These are phyloP conservation scores for Bertia moriformis DNA, from an alignment of 2,329 filamentous ascomycete genomes.

Conservation along the genomic window DNA sequence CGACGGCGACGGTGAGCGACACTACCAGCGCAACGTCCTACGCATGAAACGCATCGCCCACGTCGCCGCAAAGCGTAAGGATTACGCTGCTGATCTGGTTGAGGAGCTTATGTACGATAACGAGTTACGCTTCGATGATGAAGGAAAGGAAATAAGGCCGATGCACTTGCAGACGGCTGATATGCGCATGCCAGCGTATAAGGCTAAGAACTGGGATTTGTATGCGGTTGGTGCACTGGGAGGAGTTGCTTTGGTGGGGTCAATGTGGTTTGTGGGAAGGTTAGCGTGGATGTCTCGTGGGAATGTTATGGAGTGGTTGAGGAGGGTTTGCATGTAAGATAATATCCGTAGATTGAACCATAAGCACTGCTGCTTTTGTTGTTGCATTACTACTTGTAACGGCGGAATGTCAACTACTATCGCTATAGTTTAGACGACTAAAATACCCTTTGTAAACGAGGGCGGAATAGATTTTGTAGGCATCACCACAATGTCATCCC, in stretches of 20 bases:
- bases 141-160: constrained; percentile 9
- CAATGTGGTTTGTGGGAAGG: neutral
- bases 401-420: too few relatives aligned
- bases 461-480: too few relatives aligned
- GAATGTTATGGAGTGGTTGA: neutral
- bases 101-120: constrained; percentile 24
- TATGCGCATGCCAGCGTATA: constrained; percentile 21
- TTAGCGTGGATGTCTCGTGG: neutral
- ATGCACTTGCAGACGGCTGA: constrained; percentile 29
- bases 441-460: too few relatives aligned
- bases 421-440: too few relatives aligned
- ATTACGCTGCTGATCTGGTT: constrained; percentile 21
- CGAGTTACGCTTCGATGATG: constrained; percentile 7
- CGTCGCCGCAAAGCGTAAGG: constrained; percentile 18
- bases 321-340: too few relatives aligned
- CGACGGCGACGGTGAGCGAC: constrained; percentile 14
- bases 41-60: constrained; percentile 22
- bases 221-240: constrained; percentile 2
- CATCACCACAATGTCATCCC: too few relatives aligned
- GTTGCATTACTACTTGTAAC: too few relatives aligned
- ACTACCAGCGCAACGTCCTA: constrained; percentile 14
- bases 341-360: too few relatives aligned
- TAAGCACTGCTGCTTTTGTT: too few relatives aligned
- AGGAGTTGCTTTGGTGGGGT: too few relatives aligned
- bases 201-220: constrained; percentile 23